phyloP scores from a whole-genome alignment of 2,329 filamentous ascomycete species.

The Emmonsia crescens region DNA sequence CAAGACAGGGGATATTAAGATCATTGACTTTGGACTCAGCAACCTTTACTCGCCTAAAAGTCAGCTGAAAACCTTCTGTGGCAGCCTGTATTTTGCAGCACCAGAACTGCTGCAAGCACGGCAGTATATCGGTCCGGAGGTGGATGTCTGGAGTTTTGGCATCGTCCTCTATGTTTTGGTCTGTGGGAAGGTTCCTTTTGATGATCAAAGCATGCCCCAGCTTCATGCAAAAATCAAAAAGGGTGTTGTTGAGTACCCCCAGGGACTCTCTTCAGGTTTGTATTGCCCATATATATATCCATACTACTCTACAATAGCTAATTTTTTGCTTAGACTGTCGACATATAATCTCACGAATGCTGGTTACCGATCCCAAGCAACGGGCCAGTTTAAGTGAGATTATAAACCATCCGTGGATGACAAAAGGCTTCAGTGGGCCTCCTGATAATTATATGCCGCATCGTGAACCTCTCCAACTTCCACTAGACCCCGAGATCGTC shows the following conservation, averaged over 20 bases:
- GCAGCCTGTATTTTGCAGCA: slow-evolving; percentile 93
- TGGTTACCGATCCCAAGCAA: slow-evolving; percentile 84
- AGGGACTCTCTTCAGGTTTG: slow-evolving; percentile 80
- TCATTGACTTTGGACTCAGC: slow-evolving; percentile 96
- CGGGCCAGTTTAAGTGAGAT: slow-evolving; percentile 83
- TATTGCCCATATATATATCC: slow-evolving; percentile 10
- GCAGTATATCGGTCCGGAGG: slow-evolving; percentile 90
- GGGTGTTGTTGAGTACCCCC: slow-evolving; percentile 87
- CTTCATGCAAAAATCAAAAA: slow-evolving; percentile 99
- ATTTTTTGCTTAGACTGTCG: slow-evolving; percentile 62
- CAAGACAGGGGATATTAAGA: slow-evolving; percentile 98
- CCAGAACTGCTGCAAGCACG: slow-evolving; percentile 88
- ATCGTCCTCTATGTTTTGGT: slow-evolving; percentile 96
- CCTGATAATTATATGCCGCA: slow-evolving; percentile 81
- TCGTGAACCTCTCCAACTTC: slow-evolving; percentile 74
- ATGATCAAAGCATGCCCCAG: slow-evolving; percentile 98
- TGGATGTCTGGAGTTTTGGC: slow-evolving; percentile 97
- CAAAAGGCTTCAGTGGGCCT: slow-evolving; percentile 73
- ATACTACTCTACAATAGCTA: slow-evolving; percentile 22
- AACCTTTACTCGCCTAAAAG: slow-evolving; percentile 82
- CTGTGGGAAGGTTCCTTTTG: slow-evolving; percentile 95
- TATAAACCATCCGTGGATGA: slow-evolving; percentile 91
- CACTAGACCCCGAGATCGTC: slow-evolving; percentile 72
- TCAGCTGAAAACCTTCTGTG: slow-evolving; percentile 92
- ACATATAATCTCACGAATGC: slow-evolving; percentile 84